These are phyloP conservation scores for Rosa persica DNA, from an alignment of 306 rosid genomes.

Conservation along the genomic window DNA sequence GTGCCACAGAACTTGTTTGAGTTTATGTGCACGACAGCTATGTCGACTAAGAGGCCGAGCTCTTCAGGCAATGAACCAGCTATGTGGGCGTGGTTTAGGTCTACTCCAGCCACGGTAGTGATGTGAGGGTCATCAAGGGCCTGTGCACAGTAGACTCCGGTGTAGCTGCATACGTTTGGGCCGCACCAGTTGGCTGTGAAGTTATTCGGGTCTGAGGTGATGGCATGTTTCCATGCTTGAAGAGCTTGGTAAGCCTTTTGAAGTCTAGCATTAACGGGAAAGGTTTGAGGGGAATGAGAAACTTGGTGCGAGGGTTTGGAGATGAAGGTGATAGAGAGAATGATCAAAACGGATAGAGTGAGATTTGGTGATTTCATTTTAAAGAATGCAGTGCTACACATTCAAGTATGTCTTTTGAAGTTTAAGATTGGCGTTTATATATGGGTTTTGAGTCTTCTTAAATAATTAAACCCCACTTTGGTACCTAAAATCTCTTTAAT, in stretches of 20 bases:
- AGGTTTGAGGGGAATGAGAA: conserved; percentile 23
- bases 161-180: conserved; percentile 74
- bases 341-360: conserved; percentile 2
- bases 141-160: conserved; percentile 75
- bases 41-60: conserved; percentile 71
- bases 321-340: conserved; percentile 27
- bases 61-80: conserved; percentile 66
- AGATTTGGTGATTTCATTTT: conserved; percentile 27
- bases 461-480: not conserved
- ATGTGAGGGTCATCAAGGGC: conserved; percentile 58
- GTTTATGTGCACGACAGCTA: conserved; percentile 74
- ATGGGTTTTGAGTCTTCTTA: conserved; percentile 12
- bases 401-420: not conserved
- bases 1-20: conserved; percentile 73
- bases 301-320: conserved; percentile 53
- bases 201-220: conserved; percentile 66
- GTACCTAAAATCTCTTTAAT: not conserved
- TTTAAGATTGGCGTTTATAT: conserved; percentile 32
- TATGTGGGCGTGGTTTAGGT: conserved; percentile 70
- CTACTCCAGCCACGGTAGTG: conserved; percentile 80
- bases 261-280: conserved; percentile 56
- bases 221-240: conserved; percentile 75
- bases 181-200: conserved; percentile 75
- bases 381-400: not conserved
- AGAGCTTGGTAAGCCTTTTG: conserved; percentile 68